Conservation (phyloP, 306 rosid species). For the Rubus parviflorus region DNA sequence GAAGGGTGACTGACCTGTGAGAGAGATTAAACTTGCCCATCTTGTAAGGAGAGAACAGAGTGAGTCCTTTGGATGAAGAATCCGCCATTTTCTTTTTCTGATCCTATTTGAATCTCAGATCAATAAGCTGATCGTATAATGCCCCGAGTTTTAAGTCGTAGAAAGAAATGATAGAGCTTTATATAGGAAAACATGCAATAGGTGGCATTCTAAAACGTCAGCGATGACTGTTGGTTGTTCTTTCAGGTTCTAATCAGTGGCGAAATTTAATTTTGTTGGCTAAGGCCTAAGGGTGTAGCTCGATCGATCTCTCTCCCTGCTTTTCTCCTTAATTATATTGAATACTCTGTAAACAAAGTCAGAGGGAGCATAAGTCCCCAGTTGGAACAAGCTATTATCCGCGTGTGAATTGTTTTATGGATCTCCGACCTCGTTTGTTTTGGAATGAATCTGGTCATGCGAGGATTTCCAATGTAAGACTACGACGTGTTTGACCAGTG, state of each 20-base stretch:
- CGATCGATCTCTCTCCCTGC: no score
- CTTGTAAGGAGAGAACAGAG: slow-evolving; percentile 68
- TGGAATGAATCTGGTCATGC: no score
- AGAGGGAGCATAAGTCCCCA: no score
- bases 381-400: no score
- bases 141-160: background rate
- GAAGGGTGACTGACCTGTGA: slow-evolving; percentile 53
- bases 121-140: background rate
- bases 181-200: background rate
- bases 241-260: background rate
- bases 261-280: no score
- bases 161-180: background rate
- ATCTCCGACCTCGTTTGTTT: no score
- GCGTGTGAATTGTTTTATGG: background rate
- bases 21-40: slow-evolving; percentile 68
- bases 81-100: slow-evolving; percentile 37
- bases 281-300: no score
- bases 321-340: no score
- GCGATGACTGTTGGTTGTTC: background rate
- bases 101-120: background rate
- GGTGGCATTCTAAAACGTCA: background rate
- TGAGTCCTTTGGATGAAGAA: slow-evolving; percentile 14
- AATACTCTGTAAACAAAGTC: no score
- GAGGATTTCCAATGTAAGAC: no score
- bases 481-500: no score